Base-by-base conservation (phyloP, 139 green algal species). In the Coelastrella sp. region DNA sequence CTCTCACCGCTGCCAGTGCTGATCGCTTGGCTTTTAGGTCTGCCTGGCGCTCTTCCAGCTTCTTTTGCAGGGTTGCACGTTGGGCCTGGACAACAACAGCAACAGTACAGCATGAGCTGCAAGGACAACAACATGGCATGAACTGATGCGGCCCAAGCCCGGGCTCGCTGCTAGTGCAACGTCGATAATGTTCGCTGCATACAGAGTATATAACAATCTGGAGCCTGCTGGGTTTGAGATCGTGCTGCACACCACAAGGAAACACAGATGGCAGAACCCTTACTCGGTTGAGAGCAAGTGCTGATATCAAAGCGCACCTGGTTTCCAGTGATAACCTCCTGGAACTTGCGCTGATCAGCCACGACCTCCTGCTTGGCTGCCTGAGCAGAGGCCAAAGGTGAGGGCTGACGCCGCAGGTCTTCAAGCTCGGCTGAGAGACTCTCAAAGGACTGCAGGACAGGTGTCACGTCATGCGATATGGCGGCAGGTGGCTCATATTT, bases 31-130 rank as follows among this genome's bases (percentile, higher is more conserved):
- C 87, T 66, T 81, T 41, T 76, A 93, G 75, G 35, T 95, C 92
- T n/a, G 86, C 71, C 51, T 90, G 86, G 38, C 89, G 85, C 87
- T 97, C 94, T 11, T 74, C 72, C 34, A 95, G 48, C 84, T 95
- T 94, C 59, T 93, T 89, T 66, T 89, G 51, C n/a, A 93, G 76
- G 30, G 81, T 86, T 5, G 76, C 73, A 78, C 93, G 95, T 66
- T 94, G 84, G 0, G 67, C 78, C 75, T 82, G 53, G 23, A 27
- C 32, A 13, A 7, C 11, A 15, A 50, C 0, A 11, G 0, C 53
- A 50, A 37, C 11, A 57, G 45, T 13, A 57, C 45, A 57, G 11
- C 1, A 57, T 2, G 19, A 34, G 57, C 15, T n/a, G n/a, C n/a
- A n/a, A n/a, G n/a, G n/a, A n/a, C n/a, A n/a, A n/a, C n/a, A n/a